These are phyloP conservation scores for Ceratobasidium sp. DNA, from an alignment of 1,284 basidiomycete species.

Conservation along the genomic window DNA sequence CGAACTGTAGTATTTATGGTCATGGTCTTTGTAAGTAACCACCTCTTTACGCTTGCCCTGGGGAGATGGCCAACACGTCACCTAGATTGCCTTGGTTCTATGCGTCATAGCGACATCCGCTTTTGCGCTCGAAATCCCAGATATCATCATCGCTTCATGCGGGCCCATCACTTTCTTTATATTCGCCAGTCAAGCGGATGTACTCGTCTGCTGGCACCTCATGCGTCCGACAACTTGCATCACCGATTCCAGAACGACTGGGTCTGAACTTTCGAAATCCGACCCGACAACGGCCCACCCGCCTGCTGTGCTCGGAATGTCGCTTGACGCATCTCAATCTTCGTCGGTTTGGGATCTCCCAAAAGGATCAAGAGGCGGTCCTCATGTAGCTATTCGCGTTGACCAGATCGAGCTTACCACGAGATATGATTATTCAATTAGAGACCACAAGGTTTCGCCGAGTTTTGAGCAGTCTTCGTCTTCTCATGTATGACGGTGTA, in stretches of 20 bases:
- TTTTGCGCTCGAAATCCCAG: conserved; percentile 26
- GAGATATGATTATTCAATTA: neutral
- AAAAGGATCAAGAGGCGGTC: neutral
- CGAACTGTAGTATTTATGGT: conserved; percentile 27
- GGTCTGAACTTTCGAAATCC: neutral
- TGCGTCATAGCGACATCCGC: conserved; percentile 10
- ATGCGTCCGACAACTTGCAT: neutral
- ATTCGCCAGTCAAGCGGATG: conserved; percentile 32
- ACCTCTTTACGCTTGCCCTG: neutral
- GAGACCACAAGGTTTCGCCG: neutral
- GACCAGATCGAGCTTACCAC: conserved; percentile 24
- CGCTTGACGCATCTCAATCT: neutral
- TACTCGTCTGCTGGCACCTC: conserved; percentile 22
- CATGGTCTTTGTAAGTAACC: conserved; percentile 17
- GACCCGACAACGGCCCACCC: neutral
- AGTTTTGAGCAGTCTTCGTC: conserved; percentile 3
- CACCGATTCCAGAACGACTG: conserved; percentile 8
- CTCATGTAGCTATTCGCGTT: conserved; percentile 3
- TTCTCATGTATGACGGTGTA: conserved; percentile 6
- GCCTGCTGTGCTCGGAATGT: neutral
- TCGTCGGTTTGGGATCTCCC: conserved; percentile 4
- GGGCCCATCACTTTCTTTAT: conserved; percentile 25
- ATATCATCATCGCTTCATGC: conserved; percentile 24
- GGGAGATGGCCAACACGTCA: neutral
- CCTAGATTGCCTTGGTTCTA: conserved; percentile 21